Percentiles rank a stretch among this genome's conserved stretches.
These are phyloP conservation scores for Rhynchospora tenuis DNA, from an alignment of 176 grass and related monocot genomes.

Conservation along the genomic window DNA sequence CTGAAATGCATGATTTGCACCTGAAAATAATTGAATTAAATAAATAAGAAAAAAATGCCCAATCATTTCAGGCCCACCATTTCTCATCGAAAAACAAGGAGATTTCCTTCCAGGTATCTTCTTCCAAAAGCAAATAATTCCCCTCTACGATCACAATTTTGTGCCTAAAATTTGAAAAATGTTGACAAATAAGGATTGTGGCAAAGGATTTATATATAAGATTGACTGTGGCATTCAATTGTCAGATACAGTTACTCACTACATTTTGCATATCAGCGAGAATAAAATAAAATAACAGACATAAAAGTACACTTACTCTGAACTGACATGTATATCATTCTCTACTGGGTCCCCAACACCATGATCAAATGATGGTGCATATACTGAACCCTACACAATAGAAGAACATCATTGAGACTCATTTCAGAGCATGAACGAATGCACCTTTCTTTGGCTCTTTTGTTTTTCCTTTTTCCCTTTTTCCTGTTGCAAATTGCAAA, in stretches of 20 bases:
- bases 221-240: not conserved
- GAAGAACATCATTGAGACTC: not conserved
- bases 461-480: not conserved
- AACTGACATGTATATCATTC: conserved; percentile 69
- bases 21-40: not conserved
- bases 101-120: conserved; percentile 66
- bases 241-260: not conserved
- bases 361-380: conserved; percentile 97
- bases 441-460: not conserved
- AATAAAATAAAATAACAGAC: not conserved
- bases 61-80: conserved; percentile 44
- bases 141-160: conserved; percentile 87
- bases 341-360: conserved; percentile 92
- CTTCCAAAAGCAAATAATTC: conserved; percentile 83
- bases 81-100: conserved; percentile 78
- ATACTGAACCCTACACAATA: conserved; percentile 55
- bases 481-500: not conserved
- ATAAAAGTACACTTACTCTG: conserved; percentile 25
- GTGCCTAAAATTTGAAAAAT: conserved; percentile 37
- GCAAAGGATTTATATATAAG: not conserved
- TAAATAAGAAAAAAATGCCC: not conserved
- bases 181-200: not conserved
- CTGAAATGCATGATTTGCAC: not conserved
- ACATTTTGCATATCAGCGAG: not conserved
- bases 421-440: not conserved